A percentile compares a stretch with the other conserved stretches of the same genome.
These are phyloP conservation scores for Rhizopogon sp. DNA, from an alignment of 768 basidiomycete species.

Conservation along the genomic window DNA sequence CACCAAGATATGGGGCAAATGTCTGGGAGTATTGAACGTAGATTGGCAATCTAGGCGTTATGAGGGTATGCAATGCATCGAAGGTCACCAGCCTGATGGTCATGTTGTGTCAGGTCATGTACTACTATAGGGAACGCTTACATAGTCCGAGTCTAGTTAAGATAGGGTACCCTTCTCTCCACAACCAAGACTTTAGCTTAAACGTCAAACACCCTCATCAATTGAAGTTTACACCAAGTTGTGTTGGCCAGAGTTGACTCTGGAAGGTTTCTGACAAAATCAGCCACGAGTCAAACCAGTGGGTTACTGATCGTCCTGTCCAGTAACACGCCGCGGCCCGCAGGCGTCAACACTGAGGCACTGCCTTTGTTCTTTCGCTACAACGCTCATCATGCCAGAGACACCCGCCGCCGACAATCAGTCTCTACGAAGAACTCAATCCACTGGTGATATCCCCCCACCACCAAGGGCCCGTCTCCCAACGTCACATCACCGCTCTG, in stretches of 20 bases:
- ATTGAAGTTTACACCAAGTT: background rate
- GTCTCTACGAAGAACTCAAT: slow-evolving; percentile 29
- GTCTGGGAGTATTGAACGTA: slow-evolving; percentile 56
- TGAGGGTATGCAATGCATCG: slow-evolving; percentile 72
- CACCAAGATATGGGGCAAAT: slow-evolving; percentile 65
- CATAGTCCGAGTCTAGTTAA: background rate
- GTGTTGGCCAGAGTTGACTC: background rate
- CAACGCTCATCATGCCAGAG: slow-evolving; percentile 24
- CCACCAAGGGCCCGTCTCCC: slow-evolving; percentile 25
- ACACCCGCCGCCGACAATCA: slow-evolving; percentile 24
- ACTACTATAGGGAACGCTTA: background rate
- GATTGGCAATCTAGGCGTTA: slow-evolving; percentile 64
- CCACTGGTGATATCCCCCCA: slow-evolving; percentile 28
- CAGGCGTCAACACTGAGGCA: slow-evolving; percentile 24
- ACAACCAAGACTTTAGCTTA: background rate
- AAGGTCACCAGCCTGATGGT: slow-evolving; percentile 68
- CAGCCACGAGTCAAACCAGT: slow-evolving; percentile 6
- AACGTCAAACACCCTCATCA: background rate
- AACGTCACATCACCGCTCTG: slow-evolving; percentile 22
- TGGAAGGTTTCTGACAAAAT: background rate
- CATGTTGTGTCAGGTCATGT: background rate
- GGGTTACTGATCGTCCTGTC: slow-evolving; percentile 8
- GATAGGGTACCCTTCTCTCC: background rate
- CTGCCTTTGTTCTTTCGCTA: slow-evolving; percentile 8
- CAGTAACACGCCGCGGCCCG: slow-evolving; percentile 16